Conservation (phyloP, 2,329 filamentous ascomycete species). For the Ophiocordyceps polyrhachis-furcata region DNA sequence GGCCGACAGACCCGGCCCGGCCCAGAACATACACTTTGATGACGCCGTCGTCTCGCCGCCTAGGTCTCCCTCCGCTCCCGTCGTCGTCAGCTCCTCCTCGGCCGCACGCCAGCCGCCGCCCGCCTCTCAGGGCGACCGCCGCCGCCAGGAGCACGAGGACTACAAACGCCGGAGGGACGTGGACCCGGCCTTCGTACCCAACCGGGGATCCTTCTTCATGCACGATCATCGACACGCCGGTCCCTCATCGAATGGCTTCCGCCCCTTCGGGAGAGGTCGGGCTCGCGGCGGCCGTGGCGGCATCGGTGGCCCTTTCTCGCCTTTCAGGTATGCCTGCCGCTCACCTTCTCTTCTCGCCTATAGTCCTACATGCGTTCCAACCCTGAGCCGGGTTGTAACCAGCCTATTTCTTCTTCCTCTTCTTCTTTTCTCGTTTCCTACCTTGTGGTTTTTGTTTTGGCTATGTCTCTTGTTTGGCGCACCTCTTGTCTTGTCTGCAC, state of each 20-base stretch:
- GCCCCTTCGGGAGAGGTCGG: slow-evolving; percentile 48
- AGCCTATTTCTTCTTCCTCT: slow-evolving; percentile 17
- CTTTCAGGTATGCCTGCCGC: slow-evolving; percentile 38
- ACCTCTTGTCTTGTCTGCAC: neutral
- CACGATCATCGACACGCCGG: slow-evolving; percentile 76
- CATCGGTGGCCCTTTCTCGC: slow-evolving; percentile 37
- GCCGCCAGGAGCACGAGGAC: slow-evolving; percentile 75
- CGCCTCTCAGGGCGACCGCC: slow-evolving; percentile 47
- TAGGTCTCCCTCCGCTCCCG: slow-evolving; percentile 25
- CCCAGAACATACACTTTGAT: slow-evolving; percentile 28
- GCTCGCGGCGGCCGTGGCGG: slow-evolving; percentile 42
- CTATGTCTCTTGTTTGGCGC: neutral
- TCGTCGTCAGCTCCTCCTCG: slow-evolving; percentile 35
- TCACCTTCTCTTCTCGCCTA: neutral
- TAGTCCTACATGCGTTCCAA: no score
- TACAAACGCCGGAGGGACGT: slow-evolving; percentile 76
- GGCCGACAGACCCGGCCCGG: slow-evolving; percentile 20
- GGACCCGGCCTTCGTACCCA: slow-evolving; percentile 86
- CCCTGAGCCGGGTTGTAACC: no score
- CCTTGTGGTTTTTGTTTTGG: slow-evolving; percentile 13
- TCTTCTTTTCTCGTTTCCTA: neutral
- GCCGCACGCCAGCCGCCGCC: slow-evolving; percentile 23
- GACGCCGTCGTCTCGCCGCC: slow-evolving; percentile 19
- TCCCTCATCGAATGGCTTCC: slow-evolving; percentile 60
- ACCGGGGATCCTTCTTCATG: slow-evolving; percentile 90